Percentiles rank a stretch among this genome's conserved stretches.
phyloP scores from a whole-genome alignment of 106 monocot species.

The Apostasia shenzhenica region DNA sequence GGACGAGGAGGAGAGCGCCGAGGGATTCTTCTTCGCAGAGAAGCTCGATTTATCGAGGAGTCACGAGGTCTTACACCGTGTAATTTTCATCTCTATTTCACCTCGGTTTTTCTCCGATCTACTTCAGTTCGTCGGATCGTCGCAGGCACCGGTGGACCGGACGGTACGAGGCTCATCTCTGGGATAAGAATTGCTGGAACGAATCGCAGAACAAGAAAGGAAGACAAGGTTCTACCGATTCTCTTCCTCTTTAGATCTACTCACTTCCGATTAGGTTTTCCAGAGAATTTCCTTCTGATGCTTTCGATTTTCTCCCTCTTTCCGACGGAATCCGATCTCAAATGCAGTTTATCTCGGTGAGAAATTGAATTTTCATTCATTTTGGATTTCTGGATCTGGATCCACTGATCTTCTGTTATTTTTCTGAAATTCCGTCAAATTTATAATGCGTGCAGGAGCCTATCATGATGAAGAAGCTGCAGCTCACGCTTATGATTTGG shows the following conservation, averaged over 20 bases:
- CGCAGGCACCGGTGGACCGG: conserved; percentile 84
- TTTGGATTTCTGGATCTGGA: too few species aligned
- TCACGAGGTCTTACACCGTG: conserved; percentile 50
- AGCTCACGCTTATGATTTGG: conserved; percentile 64
- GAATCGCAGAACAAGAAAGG: conserved; percentile 80
- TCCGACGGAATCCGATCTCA: neutral
- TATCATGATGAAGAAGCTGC: conserved; percentile 58
- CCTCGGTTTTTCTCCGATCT: neutral
- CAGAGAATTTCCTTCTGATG: neutral
- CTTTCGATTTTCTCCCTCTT: neutral
- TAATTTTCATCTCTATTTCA: neutral
- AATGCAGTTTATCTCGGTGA: conserved; percentile 13
- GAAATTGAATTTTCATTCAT: too few species aligned
- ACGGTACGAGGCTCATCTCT: conserved; percentile 69
- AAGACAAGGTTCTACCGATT: conserved; percentile 45
- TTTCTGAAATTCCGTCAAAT: neutral
- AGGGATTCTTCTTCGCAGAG: conserved; percentile 55
- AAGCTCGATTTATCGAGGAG: conserved; percentile 75
- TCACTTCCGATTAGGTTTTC: too few species aligned
- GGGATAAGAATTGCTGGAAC: conserved; percentile 85
- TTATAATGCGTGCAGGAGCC: conserved; percentile 11
- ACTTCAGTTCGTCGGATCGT: neutral
- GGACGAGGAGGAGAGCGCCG: conserved; percentile 49
- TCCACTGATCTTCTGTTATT: neutral
- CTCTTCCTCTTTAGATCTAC: neutral